phyloP scores from a whole-genome alignment of 208 protist species.

The Acanthamoeba triangularis region DNA sequence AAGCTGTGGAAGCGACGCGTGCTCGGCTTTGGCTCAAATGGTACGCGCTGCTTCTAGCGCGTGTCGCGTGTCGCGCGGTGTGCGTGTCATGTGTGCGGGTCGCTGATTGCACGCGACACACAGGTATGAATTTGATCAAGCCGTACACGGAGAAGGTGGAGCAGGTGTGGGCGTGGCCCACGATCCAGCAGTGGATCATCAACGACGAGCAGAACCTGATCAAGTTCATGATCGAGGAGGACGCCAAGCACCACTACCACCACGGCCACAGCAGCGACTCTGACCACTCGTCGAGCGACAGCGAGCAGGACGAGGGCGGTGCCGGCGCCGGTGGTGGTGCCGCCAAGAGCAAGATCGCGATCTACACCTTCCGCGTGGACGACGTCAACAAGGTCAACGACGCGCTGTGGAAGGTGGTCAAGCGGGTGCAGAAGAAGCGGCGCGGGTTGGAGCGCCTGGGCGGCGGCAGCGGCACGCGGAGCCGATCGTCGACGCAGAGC shows the following conservation, averaged over 20 bases:
- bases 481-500: not conserved
- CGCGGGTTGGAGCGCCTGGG: not conserved
- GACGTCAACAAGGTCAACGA: conserved; percentile 68
- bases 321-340: not conserved
- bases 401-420: conserved; percentile 22
- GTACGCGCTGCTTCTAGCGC: not conserved
- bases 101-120: not conserved
- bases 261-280: not conserved
- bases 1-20: conserved; percentile 70
- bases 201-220: conserved; percentile 73
- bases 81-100: not conserved
- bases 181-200: conserved; percentile 68
- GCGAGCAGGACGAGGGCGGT: not conserved
- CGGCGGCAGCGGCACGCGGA: not conserved
- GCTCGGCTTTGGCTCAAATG: conserved; percentile 16
- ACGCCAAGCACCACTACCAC: not conserved
- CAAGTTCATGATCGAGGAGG: conserved; percentile 74
- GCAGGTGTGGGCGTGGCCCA: conserved; percentile 26
- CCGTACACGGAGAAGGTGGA: conserved; percentile 50
- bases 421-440: conserved; percentile 36
- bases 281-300: not conserved
- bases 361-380: conserved; percentile 68
- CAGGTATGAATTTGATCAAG: conserved; percentile 40
- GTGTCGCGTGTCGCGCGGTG: not conserved
- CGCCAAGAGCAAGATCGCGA: not conserved